Percentiles rank a stretch among this genome's conserved stretches.
Conservation (phyloP, 2,329 filamentous ascomycete genomes). For the Beauveria rudraprayagi region DNA sequence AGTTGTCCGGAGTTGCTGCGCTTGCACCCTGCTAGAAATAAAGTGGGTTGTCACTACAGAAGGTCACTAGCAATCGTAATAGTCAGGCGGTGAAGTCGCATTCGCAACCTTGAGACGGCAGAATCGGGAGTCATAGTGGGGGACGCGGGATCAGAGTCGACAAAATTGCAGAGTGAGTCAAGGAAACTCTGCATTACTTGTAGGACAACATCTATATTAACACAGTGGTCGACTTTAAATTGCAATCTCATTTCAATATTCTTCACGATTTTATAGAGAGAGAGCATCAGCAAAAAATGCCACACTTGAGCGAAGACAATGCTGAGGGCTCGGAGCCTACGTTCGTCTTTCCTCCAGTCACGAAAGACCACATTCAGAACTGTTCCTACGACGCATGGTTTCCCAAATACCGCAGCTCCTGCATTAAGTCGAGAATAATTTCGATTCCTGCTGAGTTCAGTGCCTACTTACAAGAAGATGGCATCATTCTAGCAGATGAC, state of each 20-base stretch:
- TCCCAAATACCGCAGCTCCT: slow-evolving; percentile 69
- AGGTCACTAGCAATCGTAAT: slow-evolving; percentile 5
- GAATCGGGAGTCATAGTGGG: slow-evolving; percentile 10
- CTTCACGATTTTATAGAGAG: not conserved
- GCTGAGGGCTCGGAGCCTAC: not conserved
- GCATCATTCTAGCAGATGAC: slow-evolving; percentile 78
- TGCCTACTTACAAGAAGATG: slow-evolving; percentile 82
- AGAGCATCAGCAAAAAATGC: slow-evolving; percentile 21
- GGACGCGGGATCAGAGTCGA: not conserved
- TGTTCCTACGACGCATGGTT: slow-evolving; percentile 95
- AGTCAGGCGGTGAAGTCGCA: slow-evolving; percentile 7
- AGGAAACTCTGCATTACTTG: not conserved
- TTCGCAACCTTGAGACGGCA: not conserved
- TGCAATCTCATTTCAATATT: not conserved
- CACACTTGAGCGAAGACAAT: slow-evolving; percentile 17
- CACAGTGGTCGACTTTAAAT: not conserved
- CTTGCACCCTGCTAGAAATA: not conserved
- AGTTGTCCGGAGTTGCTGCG: not conserved
- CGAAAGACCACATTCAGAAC: slow-evolving; percentile 79
- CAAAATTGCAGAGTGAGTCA: slow-evolving; percentile 1
- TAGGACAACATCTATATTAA: not conserved
- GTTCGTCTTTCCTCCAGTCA: slow-evolving; percentile 73
- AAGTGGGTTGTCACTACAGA: not conserved
- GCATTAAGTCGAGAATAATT: slow-evolving; percentile 80
- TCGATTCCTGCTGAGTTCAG: slow-evolving; percentile 69